These are phyloP conservation scores for Naganishia cerealis DNA, from an alignment of 1,284 basidiomycete species.

Conservation along the genomic window DNA sequence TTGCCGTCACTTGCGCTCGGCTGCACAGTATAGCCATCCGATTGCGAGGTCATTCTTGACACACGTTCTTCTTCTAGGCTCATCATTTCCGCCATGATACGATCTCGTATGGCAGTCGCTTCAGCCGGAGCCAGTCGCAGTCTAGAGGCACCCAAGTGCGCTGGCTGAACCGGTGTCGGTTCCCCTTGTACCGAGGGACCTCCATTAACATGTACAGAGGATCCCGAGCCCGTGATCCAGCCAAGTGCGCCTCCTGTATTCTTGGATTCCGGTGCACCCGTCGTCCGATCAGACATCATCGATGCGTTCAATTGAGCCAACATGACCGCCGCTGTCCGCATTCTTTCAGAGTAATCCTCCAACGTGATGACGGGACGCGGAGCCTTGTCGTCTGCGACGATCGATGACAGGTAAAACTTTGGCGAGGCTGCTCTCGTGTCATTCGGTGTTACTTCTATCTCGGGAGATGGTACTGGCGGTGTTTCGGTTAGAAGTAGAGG, in stretches of 20 bases:
- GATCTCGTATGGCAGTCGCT: slow-evolving; percentile 83
- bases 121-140: slow-evolving; percentile 73
- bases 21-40: slow-evolving; percentile 62
- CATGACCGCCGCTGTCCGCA: slow-evolving; percentile 98
- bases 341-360: slow-evolving; percentile 95
- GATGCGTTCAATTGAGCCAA: slow-evolving; percentile 91
- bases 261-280: slow-evolving; percentile 28
- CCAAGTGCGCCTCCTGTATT: slow-evolving; percentile 54
- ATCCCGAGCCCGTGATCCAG: slow-evolving; percentile 58
- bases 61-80: slow-evolving; percentile 94
- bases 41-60: slow-evolving; percentile 81
- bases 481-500: slow-evolving; percentile 5
- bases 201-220: slow-evolving; percentile 21
- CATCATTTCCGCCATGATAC: slow-evolving; percentile 99
- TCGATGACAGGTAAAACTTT: neutral
- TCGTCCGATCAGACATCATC: slow-evolving; percentile 58
- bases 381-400: neutral
- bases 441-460: slow-evolving; percentile 3
- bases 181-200: slow-evolving; percentile 18
- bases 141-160: slow-evolving; percentile 55
- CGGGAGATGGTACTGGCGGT: slow-evolving; percentile 33
- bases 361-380: slow-evolving; percentile 57
- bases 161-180: slow-evolving; percentile 16
- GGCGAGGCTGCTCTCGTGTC: neutral
- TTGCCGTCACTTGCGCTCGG: slow-evolving; percentile 56